phyloP scores from a whole-genome alignment of 345 rosid species.

The Hibiscus syriacus region DNA sequence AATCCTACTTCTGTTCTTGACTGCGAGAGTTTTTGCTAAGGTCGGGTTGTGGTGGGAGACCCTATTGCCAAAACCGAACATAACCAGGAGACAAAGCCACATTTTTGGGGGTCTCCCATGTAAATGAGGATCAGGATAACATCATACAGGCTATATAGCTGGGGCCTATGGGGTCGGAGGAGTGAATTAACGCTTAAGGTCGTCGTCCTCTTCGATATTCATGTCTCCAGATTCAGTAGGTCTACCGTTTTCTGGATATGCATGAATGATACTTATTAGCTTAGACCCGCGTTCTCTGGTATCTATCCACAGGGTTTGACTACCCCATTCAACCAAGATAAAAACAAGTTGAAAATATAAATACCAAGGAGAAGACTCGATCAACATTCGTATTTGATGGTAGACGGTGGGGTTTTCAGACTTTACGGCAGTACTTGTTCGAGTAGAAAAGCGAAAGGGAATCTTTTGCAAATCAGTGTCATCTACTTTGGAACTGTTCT shows the following conservation, averaged over 20 bases:
- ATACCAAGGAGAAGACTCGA: background rate
- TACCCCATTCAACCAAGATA: background rate
- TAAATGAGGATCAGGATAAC: no score
- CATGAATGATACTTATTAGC: background rate
- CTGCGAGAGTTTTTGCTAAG: no score
- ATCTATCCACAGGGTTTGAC: background rate
- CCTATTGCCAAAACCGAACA: background rate
- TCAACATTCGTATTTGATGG: background rate
- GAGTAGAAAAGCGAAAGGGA: no score
- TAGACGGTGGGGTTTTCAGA: no score
- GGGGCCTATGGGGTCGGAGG: background rate
- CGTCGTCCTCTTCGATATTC: background rate
- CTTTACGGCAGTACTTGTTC: no score
- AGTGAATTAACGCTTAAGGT: background rate
- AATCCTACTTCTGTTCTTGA: no score
- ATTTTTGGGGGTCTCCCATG: background rate
- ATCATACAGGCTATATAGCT: no score
- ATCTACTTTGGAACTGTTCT: no score
- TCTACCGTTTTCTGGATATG: no score
- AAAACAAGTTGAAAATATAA: background rate
- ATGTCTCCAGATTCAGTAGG: background rate
- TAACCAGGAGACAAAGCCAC: constrained; percentile 2
- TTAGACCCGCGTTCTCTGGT: background rate
- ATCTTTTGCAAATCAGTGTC: no score
- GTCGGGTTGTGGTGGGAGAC: no score